Base-by-base conservation (phyloP, 495 filamentous ascomycete species). In the Annulohypoxylon bovei region DNA sequence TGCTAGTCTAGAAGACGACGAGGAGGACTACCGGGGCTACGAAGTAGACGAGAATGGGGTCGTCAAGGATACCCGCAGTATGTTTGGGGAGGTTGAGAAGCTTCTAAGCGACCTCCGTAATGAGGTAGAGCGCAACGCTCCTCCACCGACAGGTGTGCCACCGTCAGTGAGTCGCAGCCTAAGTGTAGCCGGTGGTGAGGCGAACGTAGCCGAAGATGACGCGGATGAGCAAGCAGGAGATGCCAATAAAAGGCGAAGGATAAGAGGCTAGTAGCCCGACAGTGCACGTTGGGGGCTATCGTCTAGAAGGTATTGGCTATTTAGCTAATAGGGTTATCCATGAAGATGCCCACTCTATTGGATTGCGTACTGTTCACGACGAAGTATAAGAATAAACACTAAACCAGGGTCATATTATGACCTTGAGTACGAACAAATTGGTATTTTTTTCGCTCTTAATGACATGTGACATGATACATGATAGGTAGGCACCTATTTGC, bases 41-140 rank as follows among this genome's bases (percentile, higher is more conserved):
- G 83, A 69, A 81, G 84, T 86, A 12, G 90, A 93, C 58, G 91
- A 94, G 73, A 92, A 92, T 16, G 91, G 90, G 6, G 88, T 97
- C 49, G 93, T 95, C 22, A 90, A 90, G 30, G 91, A 95, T 70
- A 90, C 94, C 3, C 79, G 88, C 55, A 91, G 90, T 72, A 97
- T 97, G 93, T 93, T 89, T 71, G 85, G 87, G 65, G 90, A 91
- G 75, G 92, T 94, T 1, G 89, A 96, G 78, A 81, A 80, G 75
- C 78, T 83, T 40, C 76, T 90, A 23, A 81, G 80, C 30, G 85
- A 86, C 65, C 75, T 85, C 40, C 80, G 82, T 16, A 77, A 71
- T 28, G 75, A 77, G 55, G 75, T 77, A 11, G 75, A 75, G 11
- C 72, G 72, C 7, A 74, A 74, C n/a, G 70, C 70, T 7, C 75